A percentile compares a stretch with the other conserved stretches of the same genome.
Conservation (phyloP, 768 basidiomycete genomes). For the Phlebiopsis flavidoalba region DNA sequence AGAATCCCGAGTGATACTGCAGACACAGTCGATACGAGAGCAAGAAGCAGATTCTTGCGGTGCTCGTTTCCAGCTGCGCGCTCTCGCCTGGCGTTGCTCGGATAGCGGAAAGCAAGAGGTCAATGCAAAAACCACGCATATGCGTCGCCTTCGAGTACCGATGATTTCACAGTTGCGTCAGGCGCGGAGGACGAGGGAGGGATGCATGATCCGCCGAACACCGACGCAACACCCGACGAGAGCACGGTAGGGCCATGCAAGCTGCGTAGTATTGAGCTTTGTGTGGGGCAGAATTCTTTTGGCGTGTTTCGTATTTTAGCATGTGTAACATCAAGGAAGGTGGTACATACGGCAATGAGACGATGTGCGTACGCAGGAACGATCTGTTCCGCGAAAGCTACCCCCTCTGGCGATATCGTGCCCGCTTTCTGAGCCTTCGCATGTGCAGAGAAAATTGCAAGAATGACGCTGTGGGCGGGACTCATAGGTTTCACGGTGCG, state of each 20-base stretch:
- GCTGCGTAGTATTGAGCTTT: conserved; percentile 58
- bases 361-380: conserved; percentile 72
- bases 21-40: conserved; percentile 61
- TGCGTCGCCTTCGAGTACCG: conserved; percentile 23
- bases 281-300: conserved; percentile 59
- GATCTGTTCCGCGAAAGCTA: conserved; percentile 45
- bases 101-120: conserved; percentile 47
- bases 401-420: background rate
- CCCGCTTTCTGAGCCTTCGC: conserved; percentile 32
- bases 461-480: conserved; percentile 80
- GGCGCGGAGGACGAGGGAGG: background rate
- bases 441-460: conserved; percentile 66
- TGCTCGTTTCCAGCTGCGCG: conserved; percentile 17
- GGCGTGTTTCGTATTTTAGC: background rate
- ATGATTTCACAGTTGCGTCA: conserved; percentile 12
- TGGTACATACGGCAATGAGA: conserved; percentile 56
- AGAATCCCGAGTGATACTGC: conserved; percentile 56
- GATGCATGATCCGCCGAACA: conserved; percentile 4
- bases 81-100: conserved; percentile 2
- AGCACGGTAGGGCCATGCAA: conserved; percentile 73
- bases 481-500: conserved; percentile 75
- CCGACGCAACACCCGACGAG: conserved; percentile 57
- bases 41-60: conserved; percentile 54
- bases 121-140: conserved; percentile 72
- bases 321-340: background rate